phyloP scores from a whole-genome alignment of 23 red algal species.

The Gracilaria vermiculophylla region DNA sequence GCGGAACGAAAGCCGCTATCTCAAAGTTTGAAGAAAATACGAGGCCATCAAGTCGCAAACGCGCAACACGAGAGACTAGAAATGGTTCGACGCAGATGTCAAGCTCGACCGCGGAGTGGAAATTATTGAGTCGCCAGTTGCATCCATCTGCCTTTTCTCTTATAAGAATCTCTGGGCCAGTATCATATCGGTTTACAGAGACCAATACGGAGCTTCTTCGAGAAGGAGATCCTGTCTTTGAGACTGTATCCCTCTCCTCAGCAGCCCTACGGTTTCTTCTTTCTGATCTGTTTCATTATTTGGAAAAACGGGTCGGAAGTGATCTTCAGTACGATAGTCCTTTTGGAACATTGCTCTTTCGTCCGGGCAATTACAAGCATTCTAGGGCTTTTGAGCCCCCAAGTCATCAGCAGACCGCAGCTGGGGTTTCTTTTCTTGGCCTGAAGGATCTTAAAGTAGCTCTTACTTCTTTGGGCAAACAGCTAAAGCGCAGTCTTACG shows the following conservation, averaged over 20 bases:
- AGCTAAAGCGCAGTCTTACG: slow-evolving; percentile 20
- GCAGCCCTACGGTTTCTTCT: slow-evolving; percentile 22
- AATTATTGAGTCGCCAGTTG: slow-evolving; percentile 18
- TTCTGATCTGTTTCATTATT: slow-evolving; percentile 34
- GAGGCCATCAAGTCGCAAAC: background rate
- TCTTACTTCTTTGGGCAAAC: slow-evolving; percentile 37
- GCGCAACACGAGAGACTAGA: background rate
- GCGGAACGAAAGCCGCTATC: background rate
- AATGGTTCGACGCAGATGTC: background rate
- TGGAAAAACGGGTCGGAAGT: slow-evolving; percentile 25
- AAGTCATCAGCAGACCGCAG: background rate
- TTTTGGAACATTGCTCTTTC: slow-evolving; percentile 31
- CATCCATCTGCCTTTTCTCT: slow-evolving; percentile 49
- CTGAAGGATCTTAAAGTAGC: slow-evolving; percentile 11
- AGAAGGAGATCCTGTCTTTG: slow-evolving; percentile 38
- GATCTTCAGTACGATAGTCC: slow-evolving; percentile 3
- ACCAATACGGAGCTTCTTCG: slow-evolving; percentile 24
- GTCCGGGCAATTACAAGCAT: background rate
- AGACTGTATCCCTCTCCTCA: slow-evolving; percentile 32
- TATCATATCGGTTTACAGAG: slow-evolving; percentile 52
- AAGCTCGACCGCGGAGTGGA: slow-evolving; percentile 10
- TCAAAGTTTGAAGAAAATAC: background rate
- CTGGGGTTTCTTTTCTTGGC: background rate
- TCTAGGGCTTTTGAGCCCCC: background rate
- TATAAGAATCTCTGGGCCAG: slow-evolving; percentile 32